These are phyloP conservation scores for Metschnikowia shivogae DNA, from an alignment of 805 yeast species.

Conservation along the genomic window DNA sequence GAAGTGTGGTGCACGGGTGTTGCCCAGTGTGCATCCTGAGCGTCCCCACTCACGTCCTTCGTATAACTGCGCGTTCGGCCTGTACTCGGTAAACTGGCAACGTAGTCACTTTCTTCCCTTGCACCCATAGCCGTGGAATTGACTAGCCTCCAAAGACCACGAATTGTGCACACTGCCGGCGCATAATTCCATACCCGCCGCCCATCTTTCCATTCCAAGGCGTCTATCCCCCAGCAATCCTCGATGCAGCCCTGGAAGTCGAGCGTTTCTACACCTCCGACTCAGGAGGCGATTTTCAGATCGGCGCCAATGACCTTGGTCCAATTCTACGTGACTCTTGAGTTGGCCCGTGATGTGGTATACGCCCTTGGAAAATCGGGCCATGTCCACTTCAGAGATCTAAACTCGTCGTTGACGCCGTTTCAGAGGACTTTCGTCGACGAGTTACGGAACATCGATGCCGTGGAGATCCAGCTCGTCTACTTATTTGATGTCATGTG, in stretches of 20 bases:
- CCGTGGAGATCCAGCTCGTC: conserved; percentile 27
- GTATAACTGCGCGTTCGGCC: conserved; percentile 4
- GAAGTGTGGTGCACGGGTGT: background rate
- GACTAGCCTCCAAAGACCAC: background rate
- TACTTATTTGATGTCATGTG: conserved; percentile 27
- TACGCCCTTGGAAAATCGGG: conserved; percentile 36
- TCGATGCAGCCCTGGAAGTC: conserved; percentile 7
- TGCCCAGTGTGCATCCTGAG: background rate
- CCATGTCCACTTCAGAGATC: conserved; percentile 43
- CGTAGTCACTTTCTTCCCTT: background rate
- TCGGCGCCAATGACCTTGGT: conserved; percentile 49
- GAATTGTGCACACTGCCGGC: too few species aligned
- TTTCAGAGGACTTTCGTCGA: conserved; percentile 44
- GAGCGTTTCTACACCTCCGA: conserved; percentile 1
- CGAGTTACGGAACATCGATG: conserved; percentile 38
- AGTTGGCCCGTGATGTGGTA: conserved; percentile 42
- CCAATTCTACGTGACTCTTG: conserved; percentile 46
- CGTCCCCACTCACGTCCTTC: conserved; percentile 4
- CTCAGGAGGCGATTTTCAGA: conserved; percentile 38
- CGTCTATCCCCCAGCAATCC: background rate
- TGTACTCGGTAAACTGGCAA: conserved; percentile 1
- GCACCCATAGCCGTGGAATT: background rate
- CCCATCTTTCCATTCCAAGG: too few species aligned
- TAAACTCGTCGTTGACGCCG: conserved; percentile 44
- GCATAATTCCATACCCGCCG: too few species aligned